Conservation (phyloP, 108 stramenopile species). For the Mayamaea pseudoterrestris region DNA sequence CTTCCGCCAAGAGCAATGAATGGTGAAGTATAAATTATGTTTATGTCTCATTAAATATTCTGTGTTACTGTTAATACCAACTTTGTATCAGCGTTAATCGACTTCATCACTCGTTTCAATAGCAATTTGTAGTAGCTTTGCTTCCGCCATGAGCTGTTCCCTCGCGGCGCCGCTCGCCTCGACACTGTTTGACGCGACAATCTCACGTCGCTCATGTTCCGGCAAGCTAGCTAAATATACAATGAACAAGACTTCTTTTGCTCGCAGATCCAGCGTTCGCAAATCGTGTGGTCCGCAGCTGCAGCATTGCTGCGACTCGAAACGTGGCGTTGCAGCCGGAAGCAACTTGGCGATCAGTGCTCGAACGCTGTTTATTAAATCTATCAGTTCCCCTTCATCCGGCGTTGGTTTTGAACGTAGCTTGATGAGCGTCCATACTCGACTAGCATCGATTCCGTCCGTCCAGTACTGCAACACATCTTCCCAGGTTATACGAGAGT, state of each 20-base stretch:
- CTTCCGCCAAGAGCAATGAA: too few relatives aligned
- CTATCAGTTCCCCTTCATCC: constrained; percentile 8
- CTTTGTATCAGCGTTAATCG: too few relatives aligned
- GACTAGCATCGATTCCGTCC: constrained; percentile 8
- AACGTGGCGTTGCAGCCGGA: neutral
- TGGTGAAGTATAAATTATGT: too few relatives aligned
- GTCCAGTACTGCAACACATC: constrained; percentile 51
- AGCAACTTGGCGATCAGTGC: neutral
- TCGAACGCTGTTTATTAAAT: constrained; percentile 4
- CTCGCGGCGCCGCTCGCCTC: constrained; percentile 9
- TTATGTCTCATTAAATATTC: too few relatives aligned
- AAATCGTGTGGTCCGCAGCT: constrained; percentile 6
- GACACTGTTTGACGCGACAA: too few relatives aligned
- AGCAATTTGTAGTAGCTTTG: constrained; percentile 40
- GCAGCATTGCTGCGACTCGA: neutral
- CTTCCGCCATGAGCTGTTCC: constrained; percentile 52
- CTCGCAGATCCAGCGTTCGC: constrained; percentile 1
- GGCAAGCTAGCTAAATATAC: constrained; percentile 48
- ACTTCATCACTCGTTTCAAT: constrained; percentile 42
- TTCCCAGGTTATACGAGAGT: constrained; percentile 24
- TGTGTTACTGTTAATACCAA: too few relatives aligned
- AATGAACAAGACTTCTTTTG: constrained; percentile 34
- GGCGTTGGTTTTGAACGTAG: constrained; percentile 30
- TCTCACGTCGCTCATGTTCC: constrained; percentile 15
- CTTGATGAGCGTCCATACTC: constrained; percentile 49